phyloP scores from a whole-genome alignment of 768 basidiomycete species.

The Phylloporus scabripes region DNA sequence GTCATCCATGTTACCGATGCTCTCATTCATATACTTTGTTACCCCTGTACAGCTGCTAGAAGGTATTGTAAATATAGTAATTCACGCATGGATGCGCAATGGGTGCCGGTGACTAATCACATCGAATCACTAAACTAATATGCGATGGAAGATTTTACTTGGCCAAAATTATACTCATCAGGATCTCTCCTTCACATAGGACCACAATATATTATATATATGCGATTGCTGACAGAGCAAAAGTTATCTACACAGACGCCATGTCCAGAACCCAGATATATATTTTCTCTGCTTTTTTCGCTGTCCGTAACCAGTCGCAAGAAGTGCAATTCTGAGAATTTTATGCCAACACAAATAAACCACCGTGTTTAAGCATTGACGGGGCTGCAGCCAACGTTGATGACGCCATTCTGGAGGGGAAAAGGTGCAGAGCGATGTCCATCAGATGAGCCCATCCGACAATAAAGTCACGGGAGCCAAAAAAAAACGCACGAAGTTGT shows the following conservation, averaged over 20 bases:
- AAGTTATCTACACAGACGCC: neutral
- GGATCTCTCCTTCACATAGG: neutral
- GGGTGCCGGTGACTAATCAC: neutral
- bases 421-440: neutral
- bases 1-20: slow-evolving; percentile 5
- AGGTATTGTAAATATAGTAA: neutral
- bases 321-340: neutral
- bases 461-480: neutral
- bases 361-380: slow-evolving; percentile 2
- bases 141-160: neutral
- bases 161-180: no score
- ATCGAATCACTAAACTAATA: no score
- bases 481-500: neutral
- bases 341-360: neutral
- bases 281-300: neutral
- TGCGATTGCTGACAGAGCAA: neutral
- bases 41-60: neutral
- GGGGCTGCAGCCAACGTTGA: slow-evolving; percentile 8
- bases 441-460: neutral
- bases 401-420: slow-evolving; percentile 1
- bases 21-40: slow-evolving; percentile 4
- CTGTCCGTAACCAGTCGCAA: slow-evolving; percentile 1
- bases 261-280: neutral
- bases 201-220: neutral
- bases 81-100: neutral